phyloP scores from a whole-genome alignment of 1,284 basidiomycete species.

The Ustilago lituana region DNA sequence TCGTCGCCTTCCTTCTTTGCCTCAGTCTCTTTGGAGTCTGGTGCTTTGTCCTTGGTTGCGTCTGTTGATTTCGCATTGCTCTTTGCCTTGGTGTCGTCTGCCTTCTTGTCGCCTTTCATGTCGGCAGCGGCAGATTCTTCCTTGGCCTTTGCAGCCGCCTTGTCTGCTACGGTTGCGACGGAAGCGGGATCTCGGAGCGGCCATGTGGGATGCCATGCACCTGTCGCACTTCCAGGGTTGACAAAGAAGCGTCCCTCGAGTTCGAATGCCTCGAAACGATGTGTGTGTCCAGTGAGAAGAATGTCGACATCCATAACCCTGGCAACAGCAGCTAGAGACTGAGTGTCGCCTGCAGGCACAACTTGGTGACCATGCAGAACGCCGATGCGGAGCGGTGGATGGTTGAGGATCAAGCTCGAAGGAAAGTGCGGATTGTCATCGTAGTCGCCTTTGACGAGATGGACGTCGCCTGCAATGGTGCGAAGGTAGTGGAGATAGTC shows the following conservation, averaged over 20 bases:
- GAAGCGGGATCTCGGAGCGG: constrained; percentile 58
- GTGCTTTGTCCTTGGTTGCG: constrained; percentile 22
- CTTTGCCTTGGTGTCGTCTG: constrained; percentile 18
- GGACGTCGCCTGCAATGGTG: constrained; percentile 92
- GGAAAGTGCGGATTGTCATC: constrained; percentile 87
- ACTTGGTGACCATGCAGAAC: constrained; percentile 94
- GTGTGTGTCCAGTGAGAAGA: constrained; percentile 90
- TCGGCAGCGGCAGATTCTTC: constrained; percentile 13
- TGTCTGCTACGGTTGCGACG: constrained; percentile 15
- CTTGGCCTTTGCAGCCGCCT: constrained; percentile 28
- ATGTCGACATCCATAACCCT: constrained; percentile 96
- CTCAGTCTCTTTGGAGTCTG: constrained; percentile 18
- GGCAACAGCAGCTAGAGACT: constrained; percentile 85
- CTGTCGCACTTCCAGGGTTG: constrained; percentile 94
- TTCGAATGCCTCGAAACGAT: constrained; percentile 94
- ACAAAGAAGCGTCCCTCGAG: constrained; percentile 91
- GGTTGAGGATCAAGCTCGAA: constrained; percentile 81
- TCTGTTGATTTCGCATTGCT: constrained; percentile 26
- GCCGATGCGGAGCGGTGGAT: constrained; percentile 89
- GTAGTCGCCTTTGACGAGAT: constrained; percentile 91
- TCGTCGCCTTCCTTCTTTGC: constrained; percentile 8
- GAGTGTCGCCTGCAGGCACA: constrained; percentile 89
- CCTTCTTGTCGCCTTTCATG: constrained; percentile 27
- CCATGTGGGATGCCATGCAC: constrained; percentile 79
- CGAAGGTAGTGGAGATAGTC: constrained; percentile 98